Percentiles rank a stretch among this genome's conserved stretches.
Conservation (phyloP, 2,329 filamentous ascomycete genomes). For the Myriosclerotinia duriaeana region DNA sequence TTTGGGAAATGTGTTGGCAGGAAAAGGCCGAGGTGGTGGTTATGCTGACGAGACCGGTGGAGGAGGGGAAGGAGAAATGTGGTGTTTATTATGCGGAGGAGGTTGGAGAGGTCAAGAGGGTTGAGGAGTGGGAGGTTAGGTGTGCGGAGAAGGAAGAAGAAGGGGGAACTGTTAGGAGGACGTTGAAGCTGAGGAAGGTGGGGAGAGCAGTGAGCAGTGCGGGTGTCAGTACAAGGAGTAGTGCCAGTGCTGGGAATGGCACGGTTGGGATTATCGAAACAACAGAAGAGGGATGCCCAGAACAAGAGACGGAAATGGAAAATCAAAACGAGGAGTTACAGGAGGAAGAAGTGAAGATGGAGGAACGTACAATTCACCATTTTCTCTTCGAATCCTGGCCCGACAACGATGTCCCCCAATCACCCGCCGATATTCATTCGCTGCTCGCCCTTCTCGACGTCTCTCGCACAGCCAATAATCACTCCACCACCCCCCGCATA, state of each 20-base stretch:
- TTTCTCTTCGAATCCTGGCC: constrained; percentile 30
- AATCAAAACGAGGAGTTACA: background rate
- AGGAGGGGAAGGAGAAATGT: constrained; percentile 28
- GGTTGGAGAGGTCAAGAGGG: constrained; percentile 22
- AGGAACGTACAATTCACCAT: constrained; percentile 27
- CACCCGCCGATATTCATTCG: constrained; percentile 24
- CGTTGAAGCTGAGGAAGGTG: constrained; percentile 17
- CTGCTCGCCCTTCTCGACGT: constrained; percentile 25
- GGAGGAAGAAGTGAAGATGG: constrained; percentile 8
- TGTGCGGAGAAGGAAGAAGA: constrained; percentile 22
- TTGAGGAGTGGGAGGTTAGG: constrained; percentile 24
- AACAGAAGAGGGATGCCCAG: background rate
- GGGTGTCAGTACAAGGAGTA: background rate
- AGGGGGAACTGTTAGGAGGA: constrained; percentile 25
- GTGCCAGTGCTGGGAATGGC: background rate
- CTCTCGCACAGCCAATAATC: constrained; percentile 20
- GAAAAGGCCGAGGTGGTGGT: constrained; percentile 25
- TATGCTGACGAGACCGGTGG: constrained; percentile 28
- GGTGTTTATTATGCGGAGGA: constrained; percentile 27
- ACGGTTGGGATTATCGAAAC: background rate
- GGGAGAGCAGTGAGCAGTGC: background rate
- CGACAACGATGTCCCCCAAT: constrained; percentile 28
- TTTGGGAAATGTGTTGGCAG: constrained; percentile 26
- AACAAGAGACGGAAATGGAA: background rate
- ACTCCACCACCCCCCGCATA: constrained; percentile 43